phyloP scores from a whole-genome alignment of 192 early-diverging fungal species.

The Oehlia diaphana region DNA sequence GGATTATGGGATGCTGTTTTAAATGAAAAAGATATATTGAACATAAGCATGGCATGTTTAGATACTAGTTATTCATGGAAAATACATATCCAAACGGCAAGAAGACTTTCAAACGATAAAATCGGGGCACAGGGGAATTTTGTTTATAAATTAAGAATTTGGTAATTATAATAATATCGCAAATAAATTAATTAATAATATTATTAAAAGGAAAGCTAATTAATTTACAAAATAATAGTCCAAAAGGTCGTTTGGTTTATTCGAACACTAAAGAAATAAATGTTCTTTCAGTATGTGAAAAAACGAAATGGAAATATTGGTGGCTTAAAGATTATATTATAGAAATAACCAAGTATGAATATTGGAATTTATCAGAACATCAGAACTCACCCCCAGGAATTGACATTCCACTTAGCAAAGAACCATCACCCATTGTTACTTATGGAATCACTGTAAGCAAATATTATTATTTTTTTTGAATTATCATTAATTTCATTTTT shows the following conservation, averaged over 20 bases:
- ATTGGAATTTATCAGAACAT: slow-evolving; percentile 32
- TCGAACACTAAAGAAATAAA: slow-evolving; percentile 30
- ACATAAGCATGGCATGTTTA: slow-evolving; percentile 31
- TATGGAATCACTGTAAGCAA: slow-evolving; percentile 26
- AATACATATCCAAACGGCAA: slow-evolving; percentile 34
- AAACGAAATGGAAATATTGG: slow-evolving; percentile 41
- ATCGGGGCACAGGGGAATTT: slow-evolving; percentile 39
- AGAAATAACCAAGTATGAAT: slow-evolving; percentile 42
- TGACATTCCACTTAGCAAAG: background rate
- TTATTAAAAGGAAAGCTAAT: background rate
- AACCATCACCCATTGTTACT: background rate
- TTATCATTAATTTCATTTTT: too few relatives aligned
- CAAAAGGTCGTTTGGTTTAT: slow-evolving; percentile 35
- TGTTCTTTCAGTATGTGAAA: slow-evolving; percentile 35
- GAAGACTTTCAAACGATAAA: slow-evolving; percentile 29
- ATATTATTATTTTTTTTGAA: background rate
- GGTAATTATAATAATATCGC: slow-evolving; percentile 19
- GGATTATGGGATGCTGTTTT: slow-evolving; percentile 42
- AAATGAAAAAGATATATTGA: slow-evolving; percentile 32
- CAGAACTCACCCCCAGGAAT: background rate
- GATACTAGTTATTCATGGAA: slow-evolving; percentile 45
- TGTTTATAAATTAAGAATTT: slow-evolving; percentile 28
- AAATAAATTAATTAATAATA: background rate
- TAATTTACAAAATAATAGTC: slow-evolving; percentile 13
- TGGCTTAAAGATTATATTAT: slow-evolving; percentile 41